These are phyloP conservation scores for Talaromyces liani DNA, from an alignment of 495 filamentous ascomycete species.

Conservation along the genomic window DNA sequence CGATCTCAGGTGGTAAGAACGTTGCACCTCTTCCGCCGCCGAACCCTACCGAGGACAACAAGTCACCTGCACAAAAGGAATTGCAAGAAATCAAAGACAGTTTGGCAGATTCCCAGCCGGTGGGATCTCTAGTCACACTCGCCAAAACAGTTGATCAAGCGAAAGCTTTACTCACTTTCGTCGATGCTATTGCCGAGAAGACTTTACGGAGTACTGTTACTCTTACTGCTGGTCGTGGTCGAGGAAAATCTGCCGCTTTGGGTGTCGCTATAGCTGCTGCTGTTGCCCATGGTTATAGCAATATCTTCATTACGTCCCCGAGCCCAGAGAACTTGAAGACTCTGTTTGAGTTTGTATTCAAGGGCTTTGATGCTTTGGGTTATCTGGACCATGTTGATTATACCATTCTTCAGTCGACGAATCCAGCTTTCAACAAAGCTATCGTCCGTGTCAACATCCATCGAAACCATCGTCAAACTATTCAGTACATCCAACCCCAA, in stretches of 20 bases:
- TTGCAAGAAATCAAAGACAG: constrained; percentile 82
- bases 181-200: constrained; percentile 95
- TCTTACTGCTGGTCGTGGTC: constrained; percentile 86
- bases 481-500: constrained; percentile 96
- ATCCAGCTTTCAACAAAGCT: constrained; percentile 98
- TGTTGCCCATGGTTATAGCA: constrained; percentile 93
- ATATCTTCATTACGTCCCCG: constrained; percentile 98
- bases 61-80: constrained; percentile 62
- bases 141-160: constrained; percentile 92
- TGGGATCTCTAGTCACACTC: constrained; percentile 74
- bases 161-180: constrained; percentile 88
- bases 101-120: constrained; percentile 73
- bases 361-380: constrained; percentile 88
- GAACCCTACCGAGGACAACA: constrained; percentile 57
- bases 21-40: constrained; percentile 75
- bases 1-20: constrained; percentile 90
- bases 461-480: constrained; percentile 92
- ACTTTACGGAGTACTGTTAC: constrained; percentile 89
- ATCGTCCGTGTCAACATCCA: constrained; percentile 96
- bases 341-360: constrained; percentile 96
- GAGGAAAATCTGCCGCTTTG: constrained; percentile 93
- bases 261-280: constrained; percentile 93
- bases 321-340: constrained; percentile 98
- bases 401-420: constrained; percentile 96
- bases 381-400: constrained; percentile 96